These are phyloP conservation scores for Venturia nashicola DNA, from an alignment of 2,329 filamentous ascomycete genomes.

Conservation along the genomic window DNA sequence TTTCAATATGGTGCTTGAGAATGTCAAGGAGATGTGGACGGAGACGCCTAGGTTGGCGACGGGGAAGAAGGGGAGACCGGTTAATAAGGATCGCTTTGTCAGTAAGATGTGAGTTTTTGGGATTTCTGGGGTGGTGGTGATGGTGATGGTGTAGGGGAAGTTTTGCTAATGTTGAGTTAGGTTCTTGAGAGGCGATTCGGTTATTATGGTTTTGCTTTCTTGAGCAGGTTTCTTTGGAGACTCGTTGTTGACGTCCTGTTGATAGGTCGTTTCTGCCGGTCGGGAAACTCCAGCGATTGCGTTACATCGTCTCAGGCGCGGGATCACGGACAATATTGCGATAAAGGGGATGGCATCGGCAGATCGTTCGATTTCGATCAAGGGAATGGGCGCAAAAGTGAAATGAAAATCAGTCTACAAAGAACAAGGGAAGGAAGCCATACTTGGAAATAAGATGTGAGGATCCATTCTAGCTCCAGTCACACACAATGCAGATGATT, in stretches of 20 bases:
- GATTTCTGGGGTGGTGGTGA: background rate
- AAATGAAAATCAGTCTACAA: background rate
- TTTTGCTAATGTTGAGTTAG: conserved; percentile 29
- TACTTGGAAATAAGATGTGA: background rate
- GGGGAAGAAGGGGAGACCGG: conserved; percentile 77
- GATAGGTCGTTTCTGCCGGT: no score
- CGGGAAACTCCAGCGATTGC: no score
- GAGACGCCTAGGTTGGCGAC: conserved; percentile 74
- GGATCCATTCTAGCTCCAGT: background rate
- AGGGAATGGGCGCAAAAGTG: background rate
- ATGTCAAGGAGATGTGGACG: conserved; percentile 99
- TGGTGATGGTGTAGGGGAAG: no score
- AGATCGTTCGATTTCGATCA: no score
- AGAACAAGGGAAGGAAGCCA: background rate
- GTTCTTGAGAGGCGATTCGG: conserved; percentile 78
- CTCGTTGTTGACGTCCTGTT: background rate
- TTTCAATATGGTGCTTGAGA: conserved; percentile 98
- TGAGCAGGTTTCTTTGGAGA: conserved; percentile 28
- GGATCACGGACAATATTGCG: no score
- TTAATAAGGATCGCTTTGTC: conserved; percentile 97
- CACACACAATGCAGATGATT: background rate
- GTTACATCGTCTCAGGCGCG: no score
- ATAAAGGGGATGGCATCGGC: no score
- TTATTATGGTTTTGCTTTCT: conserved; percentile 76
- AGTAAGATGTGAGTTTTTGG: conserved; percentile 70